A percentile compares a stretch with the other conserved stretches of the same genome.
Conservation (phyloP, 2,329 filamentous ascomycete genomes). For the Podosphaera leucotricha region DNA sequence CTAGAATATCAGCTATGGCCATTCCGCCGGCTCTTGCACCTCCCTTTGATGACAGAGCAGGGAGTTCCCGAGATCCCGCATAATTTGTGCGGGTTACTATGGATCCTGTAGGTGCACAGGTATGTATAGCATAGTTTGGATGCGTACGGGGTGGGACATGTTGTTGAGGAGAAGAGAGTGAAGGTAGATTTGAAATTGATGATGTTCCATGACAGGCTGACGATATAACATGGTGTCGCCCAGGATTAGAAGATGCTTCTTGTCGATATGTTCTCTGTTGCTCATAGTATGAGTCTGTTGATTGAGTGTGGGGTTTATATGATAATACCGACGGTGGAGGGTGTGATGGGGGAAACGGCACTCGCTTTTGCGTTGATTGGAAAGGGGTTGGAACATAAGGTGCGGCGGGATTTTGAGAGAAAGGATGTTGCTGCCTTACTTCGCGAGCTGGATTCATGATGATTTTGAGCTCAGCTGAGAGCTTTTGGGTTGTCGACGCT, state of each 20-base stretch:
- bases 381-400: constrained; percentile 15
- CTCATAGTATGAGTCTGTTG: constrained; percentile 15
- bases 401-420: constrained; percentile 15
- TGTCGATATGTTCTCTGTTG: constrained; percentile 12
- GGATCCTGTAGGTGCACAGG: constrained; percentile 15
- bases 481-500: neutral
- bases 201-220: constrained; percentile 14
- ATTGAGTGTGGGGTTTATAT: constrained; percentile 15
- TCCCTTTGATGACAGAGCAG: constrained; percentile 22
- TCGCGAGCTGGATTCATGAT: constrained; percentile 15
- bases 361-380: constrained; percentile 10
- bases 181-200: constrained; percentile 20
- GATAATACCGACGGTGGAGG: constrained; percentile 10
- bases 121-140: constrained; percentile 16
- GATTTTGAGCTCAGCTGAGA: constrained; percentile 5
- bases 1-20: constrained; percentile 53
- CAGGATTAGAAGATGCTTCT: constrained; percentile 13
- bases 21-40: constrained; percentile 33
- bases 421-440: constrained; percentile 11
- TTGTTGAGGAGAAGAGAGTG: constrained; percentile 25
- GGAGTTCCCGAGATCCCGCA: constrained; percentile 28
- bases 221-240: constrained; percentile 15
- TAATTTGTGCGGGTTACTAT: constrained; percentile 17
- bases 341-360: constrained; percentile 14
- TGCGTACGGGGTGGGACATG: constrained; percentile 15